Base-by-base conservation (phyloP, 352 stramenopile species). In the Phytophthora hybrid region DNA sequence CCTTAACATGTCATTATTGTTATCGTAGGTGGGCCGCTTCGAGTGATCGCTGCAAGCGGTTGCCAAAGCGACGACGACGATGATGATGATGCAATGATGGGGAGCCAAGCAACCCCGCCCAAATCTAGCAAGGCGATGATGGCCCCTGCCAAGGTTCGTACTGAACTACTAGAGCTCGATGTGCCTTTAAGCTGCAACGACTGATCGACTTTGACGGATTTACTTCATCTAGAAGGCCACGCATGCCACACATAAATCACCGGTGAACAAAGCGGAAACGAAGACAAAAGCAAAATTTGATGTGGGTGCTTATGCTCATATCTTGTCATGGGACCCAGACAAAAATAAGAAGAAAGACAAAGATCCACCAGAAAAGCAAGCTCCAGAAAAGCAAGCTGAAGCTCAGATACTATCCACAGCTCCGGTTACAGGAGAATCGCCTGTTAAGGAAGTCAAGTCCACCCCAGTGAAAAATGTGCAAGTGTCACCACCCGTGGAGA, bases 21-120 rank as follows among this genome's bases (percentile, higher is more conserved):
- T 29, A 31, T 13, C 46, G 23, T 47, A 83, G 73, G 65, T 53
- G 76, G 66, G 8, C 81, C 83, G 44, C 72, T 88, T 64, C 83
- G 85, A 61, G 85, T 93, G 1, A 80, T 84, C 18, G 80, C 82
- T 6, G 81, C 75, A 4, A 75, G 64, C 53, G 57, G 63, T 3
- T 67, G 70, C 26, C 57, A 73, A 11, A 73, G 73, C n/a, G 70
- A 75, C 13, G 71, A 80, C 41, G 73, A 88, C 11, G 82, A 90
- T 26, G 81, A 88, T 3, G 84, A 90, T 21, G 77, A 85, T 41
- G 69, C 64, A 19, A 76, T 78, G 72, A 73, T 78, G 58, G 41
- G 69, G 6, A 75, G 72, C 23, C 59, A 73, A 71, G 49, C 64
- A 9, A 64, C 46, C 32, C 60, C 62, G 5, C 69, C 23, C 6